Percentiles rank a stretch among this genome's conserved stretches.
Evolutionary conservation across 805 yeast species (phyloP).

Genomic region (Barnettozyma californica): DNA sequence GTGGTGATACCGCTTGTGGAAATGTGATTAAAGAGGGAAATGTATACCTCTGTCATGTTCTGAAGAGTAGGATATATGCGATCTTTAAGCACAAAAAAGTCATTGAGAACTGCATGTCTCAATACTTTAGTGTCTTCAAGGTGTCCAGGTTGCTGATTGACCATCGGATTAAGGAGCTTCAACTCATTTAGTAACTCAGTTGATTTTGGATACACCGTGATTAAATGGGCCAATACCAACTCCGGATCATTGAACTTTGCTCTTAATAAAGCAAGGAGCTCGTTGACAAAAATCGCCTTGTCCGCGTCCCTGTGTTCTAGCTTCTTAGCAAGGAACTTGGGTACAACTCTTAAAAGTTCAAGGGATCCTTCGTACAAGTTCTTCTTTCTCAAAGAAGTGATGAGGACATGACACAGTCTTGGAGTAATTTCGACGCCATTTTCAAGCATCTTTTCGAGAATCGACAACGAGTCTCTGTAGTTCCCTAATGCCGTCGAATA

Average conservation of each 20-base stretch:
- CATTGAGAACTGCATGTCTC: slow-evolving; percentile 8
- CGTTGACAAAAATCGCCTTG: slow-evolving; percentile 11
- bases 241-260: slow-evolving; percentile 16
- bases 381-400: slow-evolving; percentile 16
- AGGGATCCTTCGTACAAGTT: slow-evolving; percentile 16
- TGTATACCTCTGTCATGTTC: slow-evolving; percentile 16
- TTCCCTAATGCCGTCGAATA: slow-evolving; percentile 14
- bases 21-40: slow-evolving; percentile 11
- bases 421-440: slow-evolving; percentile 12
- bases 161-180: slow-evolving; percentile 15
- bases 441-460: slow-evolving; percentile 13
- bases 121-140: not conserved
- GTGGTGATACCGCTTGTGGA: slow-evolving; percentile 4
- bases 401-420: slow-evolving; percentile 13
- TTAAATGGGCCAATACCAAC: slow-evolving; percentile 20
- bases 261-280: slow-evolving; percentile 15
- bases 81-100: slow-evolving; percentile 7
- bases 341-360: slow-evolving; percentile 13
- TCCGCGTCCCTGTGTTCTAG: not conserved
- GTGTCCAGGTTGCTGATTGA: not conserved
- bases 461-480: slow-evolving; percentile 8
- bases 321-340: slow-evolving; percentile 12
- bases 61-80: slow-evolving; percentile 9
- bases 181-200: slow-evolving; percentile 12
- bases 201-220: slow-evolving; percentile 15